These are phyloP conservation scores for Boletus coccyginus DNA, from an alignment of 768 basidiomycete species.

Conservation along the genomic window DNA sequence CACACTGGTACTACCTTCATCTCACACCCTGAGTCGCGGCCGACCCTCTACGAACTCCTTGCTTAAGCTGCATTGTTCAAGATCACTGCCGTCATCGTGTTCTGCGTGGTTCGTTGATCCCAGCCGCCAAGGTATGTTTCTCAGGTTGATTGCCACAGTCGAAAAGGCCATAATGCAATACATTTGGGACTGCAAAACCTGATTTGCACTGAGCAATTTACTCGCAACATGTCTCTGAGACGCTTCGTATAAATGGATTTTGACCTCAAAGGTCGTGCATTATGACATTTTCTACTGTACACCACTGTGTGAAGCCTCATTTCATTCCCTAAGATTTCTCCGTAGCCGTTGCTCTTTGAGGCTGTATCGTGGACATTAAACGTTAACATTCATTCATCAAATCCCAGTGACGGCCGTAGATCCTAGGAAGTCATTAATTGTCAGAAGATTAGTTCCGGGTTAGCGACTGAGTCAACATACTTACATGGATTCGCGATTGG, in stretches of 20 bases:
- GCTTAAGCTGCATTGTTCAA: too few relatives aligned
- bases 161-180: slow-evolving; percentile 26
- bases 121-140: slow-evolving; percentile 18
- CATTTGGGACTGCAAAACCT: slow-evolving; percentile 22
- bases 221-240: neutral
- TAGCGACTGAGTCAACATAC: neutral
- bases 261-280: slow-evolving; percentile 25
- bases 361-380: neutral
- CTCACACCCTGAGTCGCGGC: neutral
- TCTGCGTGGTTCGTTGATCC: neutral
- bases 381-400: neutral
- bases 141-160: slow-evolving; percentile 3
- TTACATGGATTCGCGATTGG: neutral
- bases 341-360: slow-evolving; percentile 5
- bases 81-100: neutral
- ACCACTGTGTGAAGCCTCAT: neutral
- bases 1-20: neutral
- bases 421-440: neutral
- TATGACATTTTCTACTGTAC: slow-evolving; percentile 27
- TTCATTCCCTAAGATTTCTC: neutral
- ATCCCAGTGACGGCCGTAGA: too few relatives aligned
- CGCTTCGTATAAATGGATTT: slow-evolving; percentile 11
- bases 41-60: neutral
- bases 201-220: slow-evolving; percentile 8
- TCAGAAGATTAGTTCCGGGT: neutral